Percentiles rank a stretch among this genome's conserved stretches.
Evolutionary conservation across 1,284 basidiomycete genomes (phyloP).

Genomic region (Sphaerobolus stellatus): DNA sequence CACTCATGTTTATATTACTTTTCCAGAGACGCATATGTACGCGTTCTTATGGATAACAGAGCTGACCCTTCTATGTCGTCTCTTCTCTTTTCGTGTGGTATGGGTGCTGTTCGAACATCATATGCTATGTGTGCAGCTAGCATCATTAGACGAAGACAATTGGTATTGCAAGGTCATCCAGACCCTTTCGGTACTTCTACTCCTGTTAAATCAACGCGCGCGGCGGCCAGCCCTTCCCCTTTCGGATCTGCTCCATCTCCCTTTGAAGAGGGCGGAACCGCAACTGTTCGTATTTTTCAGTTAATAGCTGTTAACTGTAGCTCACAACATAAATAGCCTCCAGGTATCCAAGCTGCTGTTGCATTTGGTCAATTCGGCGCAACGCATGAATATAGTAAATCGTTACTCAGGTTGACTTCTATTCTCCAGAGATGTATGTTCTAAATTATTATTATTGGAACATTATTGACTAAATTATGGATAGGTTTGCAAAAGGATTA

Average conservation of each 20-base stretch:
- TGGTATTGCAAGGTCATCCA: constrained; percentile 70
- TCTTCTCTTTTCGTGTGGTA: constrained; percentile 95
- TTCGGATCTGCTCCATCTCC: background rate
- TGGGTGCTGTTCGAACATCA: constrained; percentile 95
- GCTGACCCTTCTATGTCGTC: constrained; percentile 82
- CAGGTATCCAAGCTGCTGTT: constrained; percentile 20
- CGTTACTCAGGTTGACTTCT: constrained; percentile 81
- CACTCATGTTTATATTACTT: constrained; percentile 72
- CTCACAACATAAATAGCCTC: constrained; percentile 17
- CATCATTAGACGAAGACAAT: constrained; percentile 83
- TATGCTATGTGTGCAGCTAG: constrained; percentile 97
- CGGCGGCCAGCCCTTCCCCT: constrained; percentile 28
- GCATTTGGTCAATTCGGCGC: constrained; percentile 64
- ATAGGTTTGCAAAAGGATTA: constrained; percentile 58
- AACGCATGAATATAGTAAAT: constrained; percentile 82
- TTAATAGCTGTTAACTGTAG: background rate
- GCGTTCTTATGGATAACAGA: constrained; percentile 67
- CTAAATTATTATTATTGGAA: background rate
- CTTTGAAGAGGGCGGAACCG: constrained; percentile 6
- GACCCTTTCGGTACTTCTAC: constrained; percentile 64
- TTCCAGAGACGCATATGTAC: constrained; percentile 83
- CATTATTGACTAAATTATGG: constrained; percentile 1
- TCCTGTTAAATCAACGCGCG: constrained; percentile 19
- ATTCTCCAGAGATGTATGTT: constrained; percentile 75
- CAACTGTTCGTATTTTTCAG: constrained; percentile 7